Conservation (phyloP, 169 alveolate genomes). For the Plasmodium fragile region DNA sequence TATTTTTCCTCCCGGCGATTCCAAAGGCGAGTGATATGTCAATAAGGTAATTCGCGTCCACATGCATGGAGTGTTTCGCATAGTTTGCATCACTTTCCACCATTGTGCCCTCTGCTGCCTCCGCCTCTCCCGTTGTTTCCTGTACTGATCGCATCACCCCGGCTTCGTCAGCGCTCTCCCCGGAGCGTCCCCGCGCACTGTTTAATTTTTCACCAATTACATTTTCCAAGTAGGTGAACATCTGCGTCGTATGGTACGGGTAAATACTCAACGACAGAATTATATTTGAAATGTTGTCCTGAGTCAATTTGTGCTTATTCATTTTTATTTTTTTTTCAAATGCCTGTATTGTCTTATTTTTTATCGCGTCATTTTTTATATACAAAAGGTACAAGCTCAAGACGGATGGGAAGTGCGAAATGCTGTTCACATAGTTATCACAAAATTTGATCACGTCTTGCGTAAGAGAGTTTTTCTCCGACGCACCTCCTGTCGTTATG, state of each 20-base stretch:
- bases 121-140: neutral
- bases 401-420: constrained; percentile 22
- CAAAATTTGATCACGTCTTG: constrained; percentile 46
- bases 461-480: neutral
- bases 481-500: neutral
- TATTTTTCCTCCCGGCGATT: constrained; percentile 55
- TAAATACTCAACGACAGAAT: constrained; percentile 57
- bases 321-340: constrained; percentile 71
- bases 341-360: constrained; percentile 30
- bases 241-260: constrained; percentile 70
- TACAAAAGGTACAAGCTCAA: constrained; percentile 46
- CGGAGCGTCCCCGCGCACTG: neutral
- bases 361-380: constrained; percentile 43
- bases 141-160: neutral
- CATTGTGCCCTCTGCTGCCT: neutral
- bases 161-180: neutral
- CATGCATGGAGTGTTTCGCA: neutral
- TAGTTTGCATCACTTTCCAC: neutral
- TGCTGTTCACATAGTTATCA: constrained; percentile 34
- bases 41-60: constrained; percentile 37
- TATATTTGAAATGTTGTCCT: constrained; percentile 53
- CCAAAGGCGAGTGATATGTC: constrained; percentile 66
- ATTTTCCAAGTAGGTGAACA: constrained; percentile 64
- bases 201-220: constrained; percentile 45
- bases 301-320: constrained; percentile 56